These are phyloP conservation scores for Saturnispora kantuleensis DNA, from an alignment of 805 yeast genomes.

Conservation along the genomic window DNA sequence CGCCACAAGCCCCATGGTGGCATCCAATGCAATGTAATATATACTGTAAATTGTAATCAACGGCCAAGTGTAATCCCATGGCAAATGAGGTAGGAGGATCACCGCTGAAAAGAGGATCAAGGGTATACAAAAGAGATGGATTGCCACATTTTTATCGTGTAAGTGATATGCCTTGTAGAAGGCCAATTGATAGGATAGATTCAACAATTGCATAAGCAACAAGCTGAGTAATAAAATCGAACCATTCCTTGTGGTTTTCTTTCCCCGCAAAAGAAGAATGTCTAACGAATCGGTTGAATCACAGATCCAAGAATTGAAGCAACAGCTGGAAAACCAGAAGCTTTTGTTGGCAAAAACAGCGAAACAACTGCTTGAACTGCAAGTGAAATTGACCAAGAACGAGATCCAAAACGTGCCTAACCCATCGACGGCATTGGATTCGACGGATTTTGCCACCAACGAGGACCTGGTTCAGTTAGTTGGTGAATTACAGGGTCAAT, in stretches of 20 bases:
- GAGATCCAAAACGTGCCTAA: conserved; percentile 17
- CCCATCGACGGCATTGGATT: conserved; percentile 26
- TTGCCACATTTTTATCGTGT: conserved; percentile 47
- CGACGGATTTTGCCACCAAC: conserved; percentile 59
- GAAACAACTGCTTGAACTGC: conserved; percentile 61
- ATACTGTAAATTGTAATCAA: conserved; percentile 38
- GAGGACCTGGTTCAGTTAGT: conserved; percentile 83
- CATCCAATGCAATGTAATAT: conserved; percentile 54
- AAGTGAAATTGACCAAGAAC: conserved; percentile 41
- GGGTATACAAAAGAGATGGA: conserved; percentile 78
- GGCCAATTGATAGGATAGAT: conserved; percentile 42
- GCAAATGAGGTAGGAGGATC: conserved; percentile 24
- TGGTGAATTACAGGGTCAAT: conserved; percentile 81
- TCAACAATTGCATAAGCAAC: conserved; percentile 21
- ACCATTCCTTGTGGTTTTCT: neutral
- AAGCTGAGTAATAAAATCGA: no score
- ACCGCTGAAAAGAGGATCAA: conserved; percentile 51
- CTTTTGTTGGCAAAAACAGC: conserved; percentile 67
- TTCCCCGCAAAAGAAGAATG: neutral
- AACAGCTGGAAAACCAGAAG: conserved; percentile 41
- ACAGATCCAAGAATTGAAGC: conserved; percentile 44
- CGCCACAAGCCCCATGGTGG: conserved; percentile 36
- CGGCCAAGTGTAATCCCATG: conserved; percentile 26
- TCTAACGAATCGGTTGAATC: conserved; percentile 17
- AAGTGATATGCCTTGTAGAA: conserved; percentile 40